Base-by-base conservation (phyloP, 768 basidiomycete species). In the Boletus bicolor region DNA sequence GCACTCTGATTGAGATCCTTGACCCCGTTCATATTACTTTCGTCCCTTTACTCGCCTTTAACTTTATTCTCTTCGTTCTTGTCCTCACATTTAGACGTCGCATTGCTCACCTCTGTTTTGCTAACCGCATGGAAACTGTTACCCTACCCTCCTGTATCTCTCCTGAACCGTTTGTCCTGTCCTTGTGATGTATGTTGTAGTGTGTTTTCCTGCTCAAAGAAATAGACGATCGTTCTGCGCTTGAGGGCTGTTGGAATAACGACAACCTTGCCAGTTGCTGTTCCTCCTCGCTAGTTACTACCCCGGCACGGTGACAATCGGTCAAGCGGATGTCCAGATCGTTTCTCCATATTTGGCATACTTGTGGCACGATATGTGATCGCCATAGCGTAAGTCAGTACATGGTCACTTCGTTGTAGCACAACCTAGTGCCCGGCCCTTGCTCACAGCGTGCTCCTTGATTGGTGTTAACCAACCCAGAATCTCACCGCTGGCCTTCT, bases 41-140 rank as follows among this genome's bases (percentile, higher is more conserved):
- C 12, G 14, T 21, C 28, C 30, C 0, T 30, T 42, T 63, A 7
- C 36, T 45, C 47, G 10, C 4, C 42, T 47, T 46, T 45, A 47
- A 47, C 49, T 43, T 53, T 51, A 37, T 67, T 54, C 65, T 15
- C 19, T 57, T 54, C 30, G 45, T 49, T 62, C 44, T 44, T 46
- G 47, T 42, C 32, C 51, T 41, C 51, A 35, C 19, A 21, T 44
- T 17, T 49, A 12, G 45, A 34, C 42, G 10, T 53, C 26, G 30
- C 35, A 48, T 54, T 32, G 49, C 66, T 68, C 55, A 65, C 52
- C 15, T 54, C 51, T 38, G 17, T 51, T 50, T 54, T 50, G 57
- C 57, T 66, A 43, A 64, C 63, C 34, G n/a, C 30, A 36, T 53
- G 35, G 47, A 56, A 44, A 30, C 11, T 56, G 52, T 60, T 12